Evolutionary conservation across 2,329 filamentous ascomycete species (phyloP), one percentile per base, ranked within the genome.

Genomic region (Eurotiales sp.): DNA sequence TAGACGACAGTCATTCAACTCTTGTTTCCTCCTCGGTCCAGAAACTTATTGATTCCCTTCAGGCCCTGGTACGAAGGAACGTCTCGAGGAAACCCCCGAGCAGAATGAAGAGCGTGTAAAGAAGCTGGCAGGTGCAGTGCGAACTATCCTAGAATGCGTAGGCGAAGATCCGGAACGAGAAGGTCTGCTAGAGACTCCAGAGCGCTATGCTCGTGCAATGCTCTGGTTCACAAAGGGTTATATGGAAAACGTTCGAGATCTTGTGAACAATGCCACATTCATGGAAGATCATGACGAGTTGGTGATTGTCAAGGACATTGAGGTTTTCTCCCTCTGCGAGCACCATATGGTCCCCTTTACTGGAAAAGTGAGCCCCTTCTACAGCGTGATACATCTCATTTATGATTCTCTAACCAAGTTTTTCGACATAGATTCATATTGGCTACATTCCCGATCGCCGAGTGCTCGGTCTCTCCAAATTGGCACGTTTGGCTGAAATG

Each of bases 271-370:
- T 51, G 93, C 93, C 15, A 88, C 97, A 49, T 99, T 99, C 72
- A 87, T 96, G 63, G 93, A 97, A 69, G 90, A 92, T 56, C 92
- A 97, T 66, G 93, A 96, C 64, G 93, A 99, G 72, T 82, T 99
- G 74, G 91, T 99, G 25, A 96, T 97, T 63, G 90, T 99, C 53
- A 96, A 95, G 74, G 91, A 97, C 64, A 97, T 99, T 63, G 91
- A 96, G 67, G 83, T 97, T 11, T 95, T 90, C 71, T 92, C 87
- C 57, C 77, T 97, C 39, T 99, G 93, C 76, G 93, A 99, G 75
- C 93, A 99, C 69, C 93, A 99, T 67, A 80, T 99, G 67, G 92
- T 99, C 7, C 93, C 93, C 0, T 99, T 99, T 64, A 92, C 83
- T 3, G 93, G 93, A 63, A 97, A 96, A 82, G 89, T 91, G 76